Conservation (phyloP, 257 asterid genomes). For the Perilla frutescens region DNA sequence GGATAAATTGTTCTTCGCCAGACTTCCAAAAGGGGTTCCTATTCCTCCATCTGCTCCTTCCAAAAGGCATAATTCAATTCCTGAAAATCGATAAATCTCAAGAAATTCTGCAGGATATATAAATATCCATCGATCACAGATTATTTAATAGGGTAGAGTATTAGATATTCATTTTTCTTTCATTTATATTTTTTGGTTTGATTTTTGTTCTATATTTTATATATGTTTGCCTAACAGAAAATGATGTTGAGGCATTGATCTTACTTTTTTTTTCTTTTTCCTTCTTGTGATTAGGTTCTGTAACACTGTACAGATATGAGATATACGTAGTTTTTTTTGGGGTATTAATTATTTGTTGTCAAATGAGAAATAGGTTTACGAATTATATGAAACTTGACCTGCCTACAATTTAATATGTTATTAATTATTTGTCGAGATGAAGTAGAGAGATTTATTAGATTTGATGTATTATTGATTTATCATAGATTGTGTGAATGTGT, state of each 20-base stretch:
- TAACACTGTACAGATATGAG: constrained; percentile 31
- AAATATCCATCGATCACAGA: not conserved
- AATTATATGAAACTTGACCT: too few relatives aligned
- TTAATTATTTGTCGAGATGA: too few relatives aligned
- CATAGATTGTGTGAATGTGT: too few relatives aligned
- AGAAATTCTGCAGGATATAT: not conserved
- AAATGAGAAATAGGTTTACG: too few relatives aligned
- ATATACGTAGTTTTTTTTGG: too few relatives aligned
- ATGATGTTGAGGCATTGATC: not conserved
- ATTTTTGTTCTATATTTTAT: too few relatives aligned
- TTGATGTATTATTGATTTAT: too few relatives aligned
- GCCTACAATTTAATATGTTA: too few relatives aligned
- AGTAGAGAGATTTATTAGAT: too few relatives aligned
- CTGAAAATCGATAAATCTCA: constrained; percentile 30
- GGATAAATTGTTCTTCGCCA: constrained; percentile 36
- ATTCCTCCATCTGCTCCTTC: constrained; percentile 68
- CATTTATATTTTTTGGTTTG: not conserved
- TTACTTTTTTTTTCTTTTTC: not conserved
- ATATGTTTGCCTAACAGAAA: constrained; percentile 6
- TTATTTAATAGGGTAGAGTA: not conserved
- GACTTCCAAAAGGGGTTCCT: constrained; percentile 50
- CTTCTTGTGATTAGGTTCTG: not conserved
- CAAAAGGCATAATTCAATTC: constrained; percentile 47
- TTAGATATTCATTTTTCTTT: not conserved
- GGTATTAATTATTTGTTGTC: too few relatives aligned